These are phyloP conservation scores for Salvia rosmarinus DNA, from an alignment of 257 asterid species.

Conservation along the genomic window DNA sequence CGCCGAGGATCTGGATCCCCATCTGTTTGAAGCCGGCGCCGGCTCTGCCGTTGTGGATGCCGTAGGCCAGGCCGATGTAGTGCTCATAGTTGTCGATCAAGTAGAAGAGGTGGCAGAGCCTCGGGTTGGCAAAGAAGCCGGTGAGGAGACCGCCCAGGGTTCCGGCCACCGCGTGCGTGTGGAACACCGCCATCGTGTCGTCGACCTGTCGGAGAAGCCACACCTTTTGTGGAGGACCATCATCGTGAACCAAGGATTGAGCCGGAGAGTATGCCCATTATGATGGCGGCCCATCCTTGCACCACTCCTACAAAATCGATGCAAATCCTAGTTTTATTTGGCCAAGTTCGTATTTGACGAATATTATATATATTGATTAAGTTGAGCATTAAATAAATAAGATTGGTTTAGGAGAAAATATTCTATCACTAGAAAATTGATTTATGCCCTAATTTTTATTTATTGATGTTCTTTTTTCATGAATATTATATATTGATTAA, in stretches of 20 bases:
- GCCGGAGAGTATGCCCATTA: constrained; percentile 78
- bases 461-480: too few relatives aligned
- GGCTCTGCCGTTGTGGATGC: constrained; percentile 41
- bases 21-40: constrained; percentile 63
- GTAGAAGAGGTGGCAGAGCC: constrained; percentile 54
- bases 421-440: too few relatives aligned
- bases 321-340: too few relatives aligned
- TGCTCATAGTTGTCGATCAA: constrained; percentile 35
- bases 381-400: too few relatives aligned
- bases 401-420: too few relatives aligned
- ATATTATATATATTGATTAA: too few relatives aligned
- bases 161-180: constrained; percentile 86
- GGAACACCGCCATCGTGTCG: constrained; percentile 82
- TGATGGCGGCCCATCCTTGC: constrained; percentile 87
- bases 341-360: too few relatives aligned
- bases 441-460: too few relatives aligned
- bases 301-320: constrained; percentile 54
- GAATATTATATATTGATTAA: too few relatives aligned
- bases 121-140: constrained; percentile 72
- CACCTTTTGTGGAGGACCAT: constrained; percentile 77
- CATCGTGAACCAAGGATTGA: constrained; percentile 80
- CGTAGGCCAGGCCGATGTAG: constrained; percentile 64
- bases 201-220: constrained; percentile 62
- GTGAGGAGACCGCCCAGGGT: constrained; percentile 71
- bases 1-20: constrained; percentile 61